Conservation (phyloP, 1,139 yeast genomes). For the Saccharomyces hybrid region DNA sequence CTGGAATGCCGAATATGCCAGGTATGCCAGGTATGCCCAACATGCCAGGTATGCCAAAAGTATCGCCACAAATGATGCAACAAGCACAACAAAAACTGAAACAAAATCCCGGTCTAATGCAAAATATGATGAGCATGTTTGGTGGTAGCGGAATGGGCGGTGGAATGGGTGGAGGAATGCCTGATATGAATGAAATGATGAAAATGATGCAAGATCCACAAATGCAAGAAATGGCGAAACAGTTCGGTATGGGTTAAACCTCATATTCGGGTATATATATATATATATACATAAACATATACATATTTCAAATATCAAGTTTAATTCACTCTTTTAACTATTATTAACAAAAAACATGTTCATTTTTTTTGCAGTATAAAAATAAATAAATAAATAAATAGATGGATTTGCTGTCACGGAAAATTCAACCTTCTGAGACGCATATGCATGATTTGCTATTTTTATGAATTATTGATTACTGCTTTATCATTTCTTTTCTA, state of each 20-base stretch:
- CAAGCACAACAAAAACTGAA: conserved; percentile 49
- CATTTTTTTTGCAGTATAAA: background rate
- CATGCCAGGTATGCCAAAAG: conserved; percentile 35
- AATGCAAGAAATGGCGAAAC: conserved; percentile 74
- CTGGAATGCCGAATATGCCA: conserved; percentile 29
- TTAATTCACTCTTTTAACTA: conserved; percentile 3
- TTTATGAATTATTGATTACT: conserved; percentile 8
- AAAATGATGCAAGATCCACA: conserved; percentile 61
- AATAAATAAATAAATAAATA: background rate
- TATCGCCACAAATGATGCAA: conserved; percentile 34
- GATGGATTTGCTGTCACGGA: background rate
- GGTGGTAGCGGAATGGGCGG: conserved; percentile 39
- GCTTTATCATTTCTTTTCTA: conserved; percentile 24
- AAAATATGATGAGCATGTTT: conserved; percentile 45
- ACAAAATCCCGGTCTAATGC: conserved; percentile 62
- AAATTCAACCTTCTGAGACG: background rate
- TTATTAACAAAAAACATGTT: background rate
- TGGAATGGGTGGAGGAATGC: conserved; percentile 40
- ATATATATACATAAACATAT: background rate
- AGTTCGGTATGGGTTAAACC: conserved; percentile 39
- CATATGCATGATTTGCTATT: background rate
- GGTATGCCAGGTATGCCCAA: conserved; percentile 37
- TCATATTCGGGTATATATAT: background rate
- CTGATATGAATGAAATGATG: conserved; percentile 47
- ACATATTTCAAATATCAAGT: background rate